Base-by-base conservation (phyloP, 768 basidiomycete genomes). In the Cantharellus cinnabarinus region DNA sequence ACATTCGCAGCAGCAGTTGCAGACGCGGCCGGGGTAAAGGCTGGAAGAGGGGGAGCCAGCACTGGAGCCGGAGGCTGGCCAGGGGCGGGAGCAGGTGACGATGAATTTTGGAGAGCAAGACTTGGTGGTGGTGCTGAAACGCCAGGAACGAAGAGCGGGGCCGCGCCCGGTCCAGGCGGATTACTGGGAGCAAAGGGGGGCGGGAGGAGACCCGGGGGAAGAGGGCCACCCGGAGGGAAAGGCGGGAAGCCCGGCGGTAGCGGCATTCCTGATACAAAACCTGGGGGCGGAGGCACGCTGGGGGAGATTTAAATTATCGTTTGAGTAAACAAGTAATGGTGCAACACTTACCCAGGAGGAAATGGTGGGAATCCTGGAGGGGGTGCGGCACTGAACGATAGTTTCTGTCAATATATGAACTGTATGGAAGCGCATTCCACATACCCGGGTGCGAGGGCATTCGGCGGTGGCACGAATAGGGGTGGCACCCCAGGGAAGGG, bases 401-500 rank as follows among this genome's bases (percentile, higher is more conserved):
- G 60, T 29, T 40, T 34, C 5, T 29, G 34, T 59, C 34, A 29
- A 39, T 54, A 10, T 14, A 7, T 10, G 35, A 10, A 7, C 10
- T 10, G 14, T 54, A 54, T 10, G 7, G 35, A 37, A 37, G 35
- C 35, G 14, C 7, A 54, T 14, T 54, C 52, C 14, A 37, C 56
- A 41, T 35, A 57, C 56, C 56, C 56, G 50, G 59, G 61, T 20
- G 63, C 60, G 57, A 62, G 59, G 41, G 60, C 61, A 35, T 59
- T 29, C 15, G 76, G 75, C 3, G 69, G 69, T 15, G 68, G 65
- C 58, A 65, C 66, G 2, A 65, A 63, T 56, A 69, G 66, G 41
- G 62, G 65, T 5, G 67, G 67, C 2, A 60, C 63, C 56, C 75
- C 67, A 0, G 75, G 70, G 65, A 82, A 76, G 29, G 75, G 76